A percentile compares a stretch with the other conserved stretches of the same genome.
These are phyloP conservation scores for Capillidium rhysosporum DNA, from an alignment of 371 early-diverging fungal genomes.

Conservation along the genomic window DNA sequence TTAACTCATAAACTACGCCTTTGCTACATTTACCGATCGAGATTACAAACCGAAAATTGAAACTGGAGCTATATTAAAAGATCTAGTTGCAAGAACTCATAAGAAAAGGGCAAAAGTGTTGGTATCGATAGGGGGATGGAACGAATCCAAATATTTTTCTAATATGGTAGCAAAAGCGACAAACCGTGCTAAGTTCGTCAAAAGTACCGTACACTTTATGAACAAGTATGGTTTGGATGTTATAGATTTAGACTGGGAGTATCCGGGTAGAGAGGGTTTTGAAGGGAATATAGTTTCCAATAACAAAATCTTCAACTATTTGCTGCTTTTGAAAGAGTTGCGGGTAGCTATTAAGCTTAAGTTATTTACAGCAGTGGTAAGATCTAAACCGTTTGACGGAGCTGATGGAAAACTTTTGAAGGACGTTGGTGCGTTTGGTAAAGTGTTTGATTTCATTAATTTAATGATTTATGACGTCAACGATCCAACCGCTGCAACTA, in stretches of 20 bases:
- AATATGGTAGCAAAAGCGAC: conserved; percentile 21
- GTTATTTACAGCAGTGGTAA: conserved; percentile 46
- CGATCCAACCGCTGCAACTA: conserved; percentile 23
- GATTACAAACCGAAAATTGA: conserved; percentile 10
- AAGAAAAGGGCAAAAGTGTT: conserved; percentile 19
- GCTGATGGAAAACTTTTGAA: conserved; percentile 25
- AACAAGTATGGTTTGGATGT: conserved; percentile 26
- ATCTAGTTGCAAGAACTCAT: conserved; percentile 11
- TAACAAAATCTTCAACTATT: conserved; percentile 33
- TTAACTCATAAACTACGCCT: conserved; percentile 18
- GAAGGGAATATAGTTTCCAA: conserved; percentile 32
- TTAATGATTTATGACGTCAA: conserved; percentile 27
- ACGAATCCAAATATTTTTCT: conserved; percentile 42
- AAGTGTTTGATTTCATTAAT: conserved; percentile 31
- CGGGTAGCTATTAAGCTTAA: conserved; percentile 28
- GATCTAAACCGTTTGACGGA: conserved; percentile 37
- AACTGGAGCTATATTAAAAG: conserved; percentile 7
- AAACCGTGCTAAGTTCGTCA: conserved; percentile 25
- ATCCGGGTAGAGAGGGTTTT: conserved; percentile 46
- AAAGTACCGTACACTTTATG: conserved; percentile 12
- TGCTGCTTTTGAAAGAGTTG: conserved; percentile 36
- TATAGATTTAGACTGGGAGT: conserved; percentile 45
- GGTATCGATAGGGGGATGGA: conserved; percentile 60
- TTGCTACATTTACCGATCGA: conserved; percentile 10
- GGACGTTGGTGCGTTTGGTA: conserved; percentile 31